Percentiles rank a stretch among this genome's conserved stretches.
Conservation (phyloP, 306 rosid genomes). For the Rosa multiflora region DNA sequence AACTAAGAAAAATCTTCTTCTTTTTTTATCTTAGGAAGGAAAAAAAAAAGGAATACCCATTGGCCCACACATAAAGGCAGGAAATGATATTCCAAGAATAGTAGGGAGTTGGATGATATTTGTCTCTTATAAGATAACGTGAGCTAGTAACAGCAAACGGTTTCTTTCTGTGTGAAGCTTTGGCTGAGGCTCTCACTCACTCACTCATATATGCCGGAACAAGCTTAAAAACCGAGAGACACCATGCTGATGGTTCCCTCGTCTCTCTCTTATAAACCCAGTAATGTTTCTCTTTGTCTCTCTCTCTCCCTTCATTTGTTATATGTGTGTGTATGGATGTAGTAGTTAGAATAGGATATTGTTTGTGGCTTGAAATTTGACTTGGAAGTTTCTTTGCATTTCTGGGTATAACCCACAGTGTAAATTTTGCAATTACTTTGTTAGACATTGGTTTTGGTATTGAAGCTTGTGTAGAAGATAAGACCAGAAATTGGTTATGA, state of each 20-base stretch:
- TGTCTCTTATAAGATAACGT: conserved; percentile 24
- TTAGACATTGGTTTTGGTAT: not conserved
- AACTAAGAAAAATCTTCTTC: too few relatives aligned
- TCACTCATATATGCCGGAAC: conserved; percentile 13
- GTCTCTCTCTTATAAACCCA: conserved; percentile 21
- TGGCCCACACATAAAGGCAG: not conserved
- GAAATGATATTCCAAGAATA: too few relatives aligned
- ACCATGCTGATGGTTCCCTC: conserved; percentile 45
- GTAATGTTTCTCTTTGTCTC: conserved; percentile 28
- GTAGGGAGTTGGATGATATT: conserved; percentile 14
- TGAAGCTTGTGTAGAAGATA: not conserved
- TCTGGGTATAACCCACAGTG: not conserved
- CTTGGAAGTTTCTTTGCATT: not conserved
- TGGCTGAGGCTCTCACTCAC: not conserved
- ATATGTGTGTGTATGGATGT: not conserved
- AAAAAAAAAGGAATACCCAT: too few relatives aligned
- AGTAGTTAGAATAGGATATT: not conserved
- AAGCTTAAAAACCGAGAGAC: conserved; percentile 10
- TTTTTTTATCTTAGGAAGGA: too few relatives aligned
- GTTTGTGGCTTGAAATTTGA: not conserved
- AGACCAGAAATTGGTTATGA: conserved; percentile 5
- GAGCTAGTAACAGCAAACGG: not conserved
- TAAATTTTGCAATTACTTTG: not conserved
- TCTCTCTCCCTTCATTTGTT: conserved; percentile 22
- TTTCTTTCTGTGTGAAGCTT: not conserved